A percentile compares a stretch with the other conserved stretches of the same genome.
These are phyloP conservation scores for Gynostemma pentaphyllum DNA, from an alignment of 306 rosid species.

Conservation along the genomic window DNA sequence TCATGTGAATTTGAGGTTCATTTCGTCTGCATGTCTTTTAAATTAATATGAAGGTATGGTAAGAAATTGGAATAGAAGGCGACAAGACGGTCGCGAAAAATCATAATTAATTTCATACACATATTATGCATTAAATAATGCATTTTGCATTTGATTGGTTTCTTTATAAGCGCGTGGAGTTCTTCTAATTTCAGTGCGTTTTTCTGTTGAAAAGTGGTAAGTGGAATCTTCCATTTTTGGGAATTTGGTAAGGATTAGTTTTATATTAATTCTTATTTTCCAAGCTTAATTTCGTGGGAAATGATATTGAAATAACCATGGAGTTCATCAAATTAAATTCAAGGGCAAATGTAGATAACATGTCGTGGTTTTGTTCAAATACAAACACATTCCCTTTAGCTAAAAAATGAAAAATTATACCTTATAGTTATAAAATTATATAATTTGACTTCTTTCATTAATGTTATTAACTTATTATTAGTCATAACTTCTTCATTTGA, in stretches of 20 bases:
- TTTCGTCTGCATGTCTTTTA: constrained; percentile 49
- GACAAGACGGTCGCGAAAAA: constrained; percentile 8
- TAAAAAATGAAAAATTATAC: too few relatives aligned
- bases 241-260: not conserved
- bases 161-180: not conserved
- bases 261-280: not conserved
- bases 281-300: not conserved
- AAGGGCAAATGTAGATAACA: too few relatives aligned
- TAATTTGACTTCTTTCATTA: too few relatives aligned
- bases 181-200: not conserved
- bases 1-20: constrained; percentile 76
- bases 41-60: not conserved
- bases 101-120: not conserved
- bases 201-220: not conserved
- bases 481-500: too few relatives aligned
- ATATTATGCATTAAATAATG: too few relatives aligned
- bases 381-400: too few relatives aligned
- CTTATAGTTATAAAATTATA: too few relatives aligned
- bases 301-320: too few relatives aligned
- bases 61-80: not conserved
- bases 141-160: too few relatives aligned
- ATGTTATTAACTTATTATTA: too few relatives aligned
- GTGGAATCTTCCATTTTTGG: not conserved
- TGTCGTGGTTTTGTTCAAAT: too few relatives aligned
- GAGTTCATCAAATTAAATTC: not conserved